These are phyloP conservation scores for Metschnikowia reukaufii DNA, from an alignment of 805 yeast species.

Conservation along the genomic window DNA sequence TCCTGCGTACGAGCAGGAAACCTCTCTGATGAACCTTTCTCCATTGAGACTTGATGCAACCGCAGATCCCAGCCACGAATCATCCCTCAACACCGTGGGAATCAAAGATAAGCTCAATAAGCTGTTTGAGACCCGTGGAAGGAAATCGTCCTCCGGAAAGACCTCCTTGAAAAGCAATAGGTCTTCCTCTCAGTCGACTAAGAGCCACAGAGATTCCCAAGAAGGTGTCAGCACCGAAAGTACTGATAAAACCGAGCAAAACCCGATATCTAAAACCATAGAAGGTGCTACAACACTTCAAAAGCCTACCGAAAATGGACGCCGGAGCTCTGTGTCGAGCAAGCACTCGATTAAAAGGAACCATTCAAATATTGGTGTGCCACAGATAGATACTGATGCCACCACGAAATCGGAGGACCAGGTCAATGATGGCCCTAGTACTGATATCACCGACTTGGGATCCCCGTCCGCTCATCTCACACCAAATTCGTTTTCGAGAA, in stretches of 20 bases:
- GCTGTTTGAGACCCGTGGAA: slow-evolving; percentile 13
- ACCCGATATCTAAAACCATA: background rate
- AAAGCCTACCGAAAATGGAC: background rate
- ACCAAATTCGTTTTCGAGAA: slow-evolving; percentile 9
- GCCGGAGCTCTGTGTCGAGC: background rate
- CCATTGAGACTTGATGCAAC: slow-evolving; percentile 16
- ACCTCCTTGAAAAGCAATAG: slow-evolving; percentile 7
- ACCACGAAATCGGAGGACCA: background rate
- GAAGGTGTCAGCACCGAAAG: background rate
- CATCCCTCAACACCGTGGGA: slow-evolving; percentile 5
- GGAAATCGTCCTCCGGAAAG: slow-evolving; percentile 5
- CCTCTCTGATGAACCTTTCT: slow-evolving; percentile 10
- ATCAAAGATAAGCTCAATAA: slow-evolving; percentile 16
- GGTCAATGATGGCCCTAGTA: background rate
- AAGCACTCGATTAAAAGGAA: background rate
- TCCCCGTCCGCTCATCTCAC: background rate
- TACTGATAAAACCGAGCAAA: too few species aligned
- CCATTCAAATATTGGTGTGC: too few species aligned
- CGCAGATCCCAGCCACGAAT: background rate
- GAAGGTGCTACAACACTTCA: background rate
- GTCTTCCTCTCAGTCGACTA: slow-evolving; percentile 1
- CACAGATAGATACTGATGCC: too few species aligned
- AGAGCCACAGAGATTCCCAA: background rate
- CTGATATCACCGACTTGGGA: slow-evolving; percentile 11
- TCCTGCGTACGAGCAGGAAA: slow-evolving; percentile 16